Evolutionary conservation across 106 monocot genomes (phyloP).

Genomic region (Dioscorea zingiberensis): DNA sequence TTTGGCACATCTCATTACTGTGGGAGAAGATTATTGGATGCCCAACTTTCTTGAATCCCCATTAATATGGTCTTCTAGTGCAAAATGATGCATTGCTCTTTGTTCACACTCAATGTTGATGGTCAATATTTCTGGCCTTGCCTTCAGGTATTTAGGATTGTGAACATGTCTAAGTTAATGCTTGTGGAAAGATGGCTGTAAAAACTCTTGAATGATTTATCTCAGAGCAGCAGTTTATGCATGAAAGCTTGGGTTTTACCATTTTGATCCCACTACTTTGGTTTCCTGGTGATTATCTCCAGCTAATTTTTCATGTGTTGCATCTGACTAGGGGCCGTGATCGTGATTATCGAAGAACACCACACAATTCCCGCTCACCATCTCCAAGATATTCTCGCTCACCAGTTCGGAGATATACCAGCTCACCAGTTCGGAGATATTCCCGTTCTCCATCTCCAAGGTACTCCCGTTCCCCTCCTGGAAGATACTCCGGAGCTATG

Average conservation of each 20-base stretch:
- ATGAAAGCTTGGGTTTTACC: neutral
- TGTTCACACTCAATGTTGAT: too few relatives aligned
- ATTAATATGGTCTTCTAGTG: too few relatives aligned
- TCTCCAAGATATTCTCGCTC: constrained; percentile 32
- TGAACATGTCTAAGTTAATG: neutral
- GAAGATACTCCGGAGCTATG: constrained; percentile 5
- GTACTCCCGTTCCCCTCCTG: constrained; percentile 24
- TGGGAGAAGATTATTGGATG: too few relatives aligned
- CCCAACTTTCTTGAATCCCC: too few relatives aligned
- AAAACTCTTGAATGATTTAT: neutral
- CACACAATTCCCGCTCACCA: constrained; percentile 16
- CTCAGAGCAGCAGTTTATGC: neutral
- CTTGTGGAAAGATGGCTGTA: neutral
- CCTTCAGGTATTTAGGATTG: too few relatives aligned
- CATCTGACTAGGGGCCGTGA: neutral
- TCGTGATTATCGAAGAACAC: constrained; percentile 23
- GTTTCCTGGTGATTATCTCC: neutral
- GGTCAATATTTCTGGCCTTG: neutral
- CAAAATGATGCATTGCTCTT: too few relatives aligned
- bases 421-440: constrained; percentile 21
- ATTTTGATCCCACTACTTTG: neutral
- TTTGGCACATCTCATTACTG: too few relatives aligned
- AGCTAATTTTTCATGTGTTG: neutral
- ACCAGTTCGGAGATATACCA: constrained; percentile 20
- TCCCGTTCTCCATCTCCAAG: constrained; percentile 36